phyloP scores from a whole-genome alignment of 2,329 filamentous ascomycete genomes.

The Penicillium sp. region DNA sequence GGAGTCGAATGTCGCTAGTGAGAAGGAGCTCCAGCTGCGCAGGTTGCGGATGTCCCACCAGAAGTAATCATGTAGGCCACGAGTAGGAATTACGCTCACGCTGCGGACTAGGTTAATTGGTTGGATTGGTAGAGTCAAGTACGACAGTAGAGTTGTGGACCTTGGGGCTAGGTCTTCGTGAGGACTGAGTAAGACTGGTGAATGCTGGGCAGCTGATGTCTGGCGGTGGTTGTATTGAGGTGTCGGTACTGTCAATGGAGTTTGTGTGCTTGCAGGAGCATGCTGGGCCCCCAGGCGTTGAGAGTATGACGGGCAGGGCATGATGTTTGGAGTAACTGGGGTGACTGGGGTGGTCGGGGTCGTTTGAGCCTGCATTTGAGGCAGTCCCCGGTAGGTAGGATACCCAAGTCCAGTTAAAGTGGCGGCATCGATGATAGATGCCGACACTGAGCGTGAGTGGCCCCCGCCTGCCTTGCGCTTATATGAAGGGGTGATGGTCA shows the following conservation, averaged over 20 bases:
- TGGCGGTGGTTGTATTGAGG: conserved; percentile 29
- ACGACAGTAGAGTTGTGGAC: conserved; percentile 69
- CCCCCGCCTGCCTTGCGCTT: conserved; percentile 39
- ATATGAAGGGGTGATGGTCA: conserved; percentile 51
- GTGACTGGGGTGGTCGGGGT: conserved; percentile 42
- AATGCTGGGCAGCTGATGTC: conserved; percentile 21
- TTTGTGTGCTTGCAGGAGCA: conserved; percentile 39
- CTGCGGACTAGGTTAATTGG: conserved; percentile 77
- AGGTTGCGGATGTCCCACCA: conserved; percentile 96
- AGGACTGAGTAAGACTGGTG: conserved; percentile 27
- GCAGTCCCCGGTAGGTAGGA: conserved; percentile 76
- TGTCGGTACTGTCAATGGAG: conserved; percentile 29
- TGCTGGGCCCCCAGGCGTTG: conserved; percentile 29
- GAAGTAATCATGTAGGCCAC: conserved; percentile 74
- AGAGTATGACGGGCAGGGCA: conserved; percentile 37
- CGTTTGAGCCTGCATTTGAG: conserved; percentile 43
- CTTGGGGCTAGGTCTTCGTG: conserved; percentile 27
- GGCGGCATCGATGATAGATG: conserved; percentile 64
- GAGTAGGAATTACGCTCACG: conserved; percentile 64
- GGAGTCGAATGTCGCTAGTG: conserved; percentile 64
- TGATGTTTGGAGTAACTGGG: conserved; percentile 38
- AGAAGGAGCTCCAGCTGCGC: conserved; percentile 79
- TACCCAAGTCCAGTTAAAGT: conserved; percentile 71
- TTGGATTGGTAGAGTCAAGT: conserved; percentile 76
- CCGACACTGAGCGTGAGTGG: conserved; percentile 61